phyloP scores from a whole-genome alignment of 2,329 filamentous ascomycete genomes.

The Amauroascus niger region DNA sequence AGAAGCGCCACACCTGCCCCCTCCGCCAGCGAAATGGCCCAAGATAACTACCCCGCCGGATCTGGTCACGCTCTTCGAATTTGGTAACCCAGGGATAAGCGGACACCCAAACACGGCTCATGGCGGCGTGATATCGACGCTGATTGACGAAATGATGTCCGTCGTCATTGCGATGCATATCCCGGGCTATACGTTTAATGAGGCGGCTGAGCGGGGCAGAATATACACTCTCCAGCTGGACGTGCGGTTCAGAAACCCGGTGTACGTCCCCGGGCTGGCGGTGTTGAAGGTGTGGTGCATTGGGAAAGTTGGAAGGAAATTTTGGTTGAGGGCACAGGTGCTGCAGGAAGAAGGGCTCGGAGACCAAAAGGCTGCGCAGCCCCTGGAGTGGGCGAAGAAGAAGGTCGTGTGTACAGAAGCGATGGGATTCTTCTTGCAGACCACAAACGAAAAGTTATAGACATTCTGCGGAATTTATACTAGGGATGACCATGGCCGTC shows the following conservation, averaged over 20 bases:
- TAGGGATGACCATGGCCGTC: background rate
- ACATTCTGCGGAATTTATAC: background rate
- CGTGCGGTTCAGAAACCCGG: constrained; percentile 32
- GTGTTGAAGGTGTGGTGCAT: constrained; percentile 31
- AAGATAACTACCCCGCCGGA: constrained; percentile 23
- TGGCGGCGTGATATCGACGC: constrained; percentile 33
- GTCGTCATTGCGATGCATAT: constrained; percentile 29
- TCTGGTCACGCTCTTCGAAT: constrained; percentile 29
- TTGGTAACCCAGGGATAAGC: constrained; percentile 30
- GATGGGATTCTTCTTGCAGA: constrained; percentile 35
- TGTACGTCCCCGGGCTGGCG: constrained; percentile 30
- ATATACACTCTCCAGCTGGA: constrained; percentile 36
- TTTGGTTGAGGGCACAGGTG: constrained; percentile 34
- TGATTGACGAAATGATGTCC: constrained; percentile 40
- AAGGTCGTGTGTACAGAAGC: constrained; percentile 33
- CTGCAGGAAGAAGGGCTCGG: constrained; percentile 30
- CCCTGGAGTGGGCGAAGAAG: constrained; percentile 27
- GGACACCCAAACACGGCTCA: constrained; percentile 35
- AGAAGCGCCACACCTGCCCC: constrained; percentile 19
- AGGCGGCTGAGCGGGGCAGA: constrained; percentile 23
- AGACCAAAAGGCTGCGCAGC: constrained; percentile 19
- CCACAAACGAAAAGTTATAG: constrained; percentile 24
- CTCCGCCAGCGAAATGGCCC: constrained; percentile 19
- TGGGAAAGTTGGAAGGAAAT: constrained; percentile 32
- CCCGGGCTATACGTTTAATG: constrained; percentile 13